A percentile compares a stretch with the other conserved stretches of the same genome.
Conservation (phyloP, 163 green algal species). For the Chlamydomonas reinhardtii region DNA sequence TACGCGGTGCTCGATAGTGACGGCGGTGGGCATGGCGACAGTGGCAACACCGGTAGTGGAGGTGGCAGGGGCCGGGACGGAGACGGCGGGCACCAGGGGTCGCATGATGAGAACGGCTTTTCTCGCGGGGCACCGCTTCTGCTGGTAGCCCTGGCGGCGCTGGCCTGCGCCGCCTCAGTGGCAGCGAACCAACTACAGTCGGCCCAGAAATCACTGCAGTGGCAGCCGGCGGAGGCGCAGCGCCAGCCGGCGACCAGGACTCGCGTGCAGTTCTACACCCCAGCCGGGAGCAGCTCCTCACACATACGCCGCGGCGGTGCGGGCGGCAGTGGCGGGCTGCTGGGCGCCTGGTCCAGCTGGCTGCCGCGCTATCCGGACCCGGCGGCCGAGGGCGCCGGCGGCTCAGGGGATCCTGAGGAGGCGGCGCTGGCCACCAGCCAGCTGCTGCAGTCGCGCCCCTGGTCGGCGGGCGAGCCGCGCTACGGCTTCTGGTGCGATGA, state of each 20-base stretch:
- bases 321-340: background rate
- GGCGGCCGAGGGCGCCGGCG: background rate
- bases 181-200: background rate
- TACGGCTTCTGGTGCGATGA: background rate
- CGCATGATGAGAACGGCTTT: background rate
- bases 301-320: background rate
- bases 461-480: background rate
- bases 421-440: background rate
- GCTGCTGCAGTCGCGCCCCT: too few species aligned
- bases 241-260: background rate
- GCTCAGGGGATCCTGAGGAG: background rate
- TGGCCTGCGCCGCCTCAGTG: background rate
- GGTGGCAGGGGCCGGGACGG: background rate
- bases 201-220: background rate
- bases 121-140: background rate
- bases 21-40: background rate
- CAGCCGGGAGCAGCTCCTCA: background rate
- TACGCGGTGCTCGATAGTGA: background rate
- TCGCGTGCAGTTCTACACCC: background rate
- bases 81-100: background rate
- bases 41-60: background rate
- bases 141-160: background rate
- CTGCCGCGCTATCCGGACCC: background rate
- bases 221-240: too few species aligned
- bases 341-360: background rate